Evolutionary conservation across 192 early-diverging fungal genomes (phyloP).

Genomic region (Thoreauomyces humboldtii): DNA sequence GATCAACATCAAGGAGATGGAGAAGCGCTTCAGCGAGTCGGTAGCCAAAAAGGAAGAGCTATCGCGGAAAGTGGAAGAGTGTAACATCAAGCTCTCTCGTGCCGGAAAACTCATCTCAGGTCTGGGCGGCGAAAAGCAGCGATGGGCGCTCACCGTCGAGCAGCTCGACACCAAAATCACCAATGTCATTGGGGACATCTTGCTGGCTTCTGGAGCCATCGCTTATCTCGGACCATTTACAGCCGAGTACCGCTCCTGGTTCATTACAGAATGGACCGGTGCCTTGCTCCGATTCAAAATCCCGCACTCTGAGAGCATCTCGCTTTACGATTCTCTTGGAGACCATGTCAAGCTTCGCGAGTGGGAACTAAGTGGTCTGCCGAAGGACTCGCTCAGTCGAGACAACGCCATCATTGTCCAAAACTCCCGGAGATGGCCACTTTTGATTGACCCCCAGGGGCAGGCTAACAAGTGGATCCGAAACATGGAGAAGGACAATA

Average conservation of each 20-base stretch:
- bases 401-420: constrained; percentile 64
- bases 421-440: constrained; percentile 61
- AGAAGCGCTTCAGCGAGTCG: constrained; percentile 55
- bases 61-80: constrained; percentile 58
- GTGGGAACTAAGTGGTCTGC: constrained; percentile 57
- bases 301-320: constrained; percentile 58
- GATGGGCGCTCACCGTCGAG: constrained; percentile 56
- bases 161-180: constrained; percentile 56
- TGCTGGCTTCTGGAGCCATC: constrained; percentile 56
- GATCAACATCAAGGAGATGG: constrained; percentile 65
- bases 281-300: constrained; percentile 51
- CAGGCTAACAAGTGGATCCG: constrained; percentile 68
- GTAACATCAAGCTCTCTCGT: constrained; percentile 53
- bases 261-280: constrained; percentile 55
- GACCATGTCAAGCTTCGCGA: constrained; percentile 59
- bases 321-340: constrained; percentile 53
- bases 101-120: constrained; percentile 61
- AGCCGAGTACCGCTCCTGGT: constrained; percentile 45
- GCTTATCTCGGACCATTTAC: constrained; percentile 63
- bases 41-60: constrained; percentile 65
- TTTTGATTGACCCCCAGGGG: constrained; percentile 64
- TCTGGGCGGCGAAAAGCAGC: constrained; percentile 57
- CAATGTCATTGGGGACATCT: constrained; percentile 58
- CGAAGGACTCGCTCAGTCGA: constrained; percentile 55
- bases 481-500: constrained; percentile 64